phyloP scores from a whole-genome alignment of 106 monocot genomes.

The Dendrobium officinale region DNA sequence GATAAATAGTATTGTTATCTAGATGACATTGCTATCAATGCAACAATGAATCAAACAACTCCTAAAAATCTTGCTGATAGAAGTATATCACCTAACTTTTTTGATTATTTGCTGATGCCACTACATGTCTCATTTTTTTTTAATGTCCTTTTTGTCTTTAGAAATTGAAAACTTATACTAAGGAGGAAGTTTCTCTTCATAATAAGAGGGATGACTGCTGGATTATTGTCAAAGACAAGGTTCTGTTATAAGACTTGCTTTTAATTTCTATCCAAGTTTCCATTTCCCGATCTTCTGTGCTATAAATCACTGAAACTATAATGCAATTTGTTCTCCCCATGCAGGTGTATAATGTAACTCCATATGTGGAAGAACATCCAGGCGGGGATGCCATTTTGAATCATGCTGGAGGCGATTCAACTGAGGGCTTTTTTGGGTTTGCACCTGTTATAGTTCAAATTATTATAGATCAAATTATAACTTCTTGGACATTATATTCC shows the following conservation, averaged over 20 bases:
- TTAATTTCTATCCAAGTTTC: background rate
- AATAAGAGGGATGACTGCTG: conserved; percentile 82
- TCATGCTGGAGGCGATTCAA: conserved; percentile 91
- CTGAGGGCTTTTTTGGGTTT: conserved; percentile 90
- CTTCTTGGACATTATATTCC: background rate
- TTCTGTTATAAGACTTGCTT: conserved; percentile 9
- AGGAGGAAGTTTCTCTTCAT: conserved; percentile 72
- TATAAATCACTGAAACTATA: background rate
- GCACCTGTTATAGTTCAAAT: conserved; percentile 11
- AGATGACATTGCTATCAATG: background rate
- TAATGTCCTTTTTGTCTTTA: conserved; percentile 7
- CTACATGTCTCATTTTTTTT: background rate
- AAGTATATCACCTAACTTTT: background rate
- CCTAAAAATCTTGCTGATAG: background rate
- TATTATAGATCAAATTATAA: background rate
- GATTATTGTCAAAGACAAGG: conserved; percentile 97
- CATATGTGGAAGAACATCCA: conserved; percentile 98
- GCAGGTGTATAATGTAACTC: conserved; percentile 92
- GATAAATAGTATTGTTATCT: background rate
- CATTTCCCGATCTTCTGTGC: background rate
- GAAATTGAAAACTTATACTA: conserved; percentile 43
- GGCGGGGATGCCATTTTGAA: conserved; percentile 91
- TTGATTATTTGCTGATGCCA: background rate
- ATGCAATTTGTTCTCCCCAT: background rate
- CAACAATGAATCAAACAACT: background rate